Percentiles rank a stretch among this genome's conserved stretches.
Evolutionary conservation across 2,329 filamentous ascomycete species (phyloP).

Genomic region (Pseudogymnoascus sp.): DNA sequence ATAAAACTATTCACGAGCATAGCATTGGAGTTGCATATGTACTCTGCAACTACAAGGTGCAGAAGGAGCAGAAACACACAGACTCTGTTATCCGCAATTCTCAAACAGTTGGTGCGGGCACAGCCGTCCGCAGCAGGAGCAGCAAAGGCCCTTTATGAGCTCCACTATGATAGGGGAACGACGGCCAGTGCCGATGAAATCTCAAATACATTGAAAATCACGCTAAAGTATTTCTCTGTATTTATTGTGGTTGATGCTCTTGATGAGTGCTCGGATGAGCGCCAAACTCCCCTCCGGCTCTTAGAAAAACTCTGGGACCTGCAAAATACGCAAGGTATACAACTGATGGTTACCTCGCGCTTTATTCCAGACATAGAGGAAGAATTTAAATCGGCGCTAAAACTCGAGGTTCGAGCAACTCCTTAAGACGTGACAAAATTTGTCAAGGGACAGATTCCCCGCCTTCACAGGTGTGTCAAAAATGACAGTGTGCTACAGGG

Average conservation of each 20-base stretch:
- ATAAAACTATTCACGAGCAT: neutral
- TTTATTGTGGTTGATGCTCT: constrained; percentile 18
- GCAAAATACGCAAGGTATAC: neutral
- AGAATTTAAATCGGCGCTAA: constrained; percentile 35
- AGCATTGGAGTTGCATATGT: constrained; percentile 27
- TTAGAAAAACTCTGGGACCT: neutral
- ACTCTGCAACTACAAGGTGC: constrained; percentile 29
- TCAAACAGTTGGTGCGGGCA: constrained; percentile 22
- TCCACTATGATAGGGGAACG: neutral
- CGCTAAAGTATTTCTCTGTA: constrained; percentile 11
- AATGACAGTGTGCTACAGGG: neutral
- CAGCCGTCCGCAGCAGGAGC: neutral
- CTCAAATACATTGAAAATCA: constrained; percentile 12
- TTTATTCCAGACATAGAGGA: constrained; percentile 48
- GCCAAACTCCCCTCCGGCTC: neutral
- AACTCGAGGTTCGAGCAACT: neutral
- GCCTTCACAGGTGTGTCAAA: neutral
- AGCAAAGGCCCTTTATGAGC: neutral
- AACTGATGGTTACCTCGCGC: neutral
- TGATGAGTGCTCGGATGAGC: constrained; percentile 14
- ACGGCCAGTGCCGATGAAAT: constrained; percentile 12
- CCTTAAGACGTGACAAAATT: neutral
- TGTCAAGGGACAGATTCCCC: neutral
- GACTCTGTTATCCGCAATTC: constrained; percentile 18
- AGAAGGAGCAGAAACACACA: constrained; percentile 21